Base-by-base conservation (phyloP, 345 rosid genomes). In the Eucalyptus shirleyi region DNA sequence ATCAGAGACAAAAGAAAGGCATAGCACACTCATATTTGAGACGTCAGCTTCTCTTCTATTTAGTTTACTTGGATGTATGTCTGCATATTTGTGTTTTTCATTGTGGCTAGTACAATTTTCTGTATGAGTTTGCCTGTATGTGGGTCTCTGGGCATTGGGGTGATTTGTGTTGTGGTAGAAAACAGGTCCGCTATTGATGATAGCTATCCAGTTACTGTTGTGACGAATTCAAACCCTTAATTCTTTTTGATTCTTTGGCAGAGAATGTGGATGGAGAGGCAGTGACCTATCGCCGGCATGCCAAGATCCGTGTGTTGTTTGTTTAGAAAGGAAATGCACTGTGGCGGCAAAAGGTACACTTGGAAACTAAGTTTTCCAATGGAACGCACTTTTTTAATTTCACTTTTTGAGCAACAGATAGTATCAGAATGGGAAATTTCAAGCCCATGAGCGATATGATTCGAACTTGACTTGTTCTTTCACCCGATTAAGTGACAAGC, bases 241-340 rank as follows among this genome's bases (percentile, higher is more conserved):
- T 13, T 21, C 37, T 32, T 80, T 86, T 88, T 72, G 60, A 50
- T 86, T 45, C 26, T 16, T 89, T 86, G 93, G 90, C 94, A 98
- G 99, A 93, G 98, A 94, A 95, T 96, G 97, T 89, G 99, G 99
- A 89, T 97, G 99, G 99, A 92, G 94, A 93, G 93, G 87, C 90
- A 91, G 86, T 59, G 95, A 94, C 89, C 91, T 92, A 59, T 89
- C 91, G 14, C 92, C 91, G 26, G 87, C 96, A 5, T 93, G 96
- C 93, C 94, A 92, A 86, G 99, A 98, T 89, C 95, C 97, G 45
- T 97, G 99, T 55, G 95, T 91, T 82, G 99, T 98, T 87, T 98
- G 99, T 89, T 92, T 98, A 89, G 99, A 98, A 88, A 95, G 96
- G 92, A 93, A 91, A 90, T 97, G 99, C 92, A 93, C 96, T 4